phyloP scores from a whole-genome alignment of 768 basidiomycete genomes.

The Krasilnikovozyma curviuscula region DNA sequence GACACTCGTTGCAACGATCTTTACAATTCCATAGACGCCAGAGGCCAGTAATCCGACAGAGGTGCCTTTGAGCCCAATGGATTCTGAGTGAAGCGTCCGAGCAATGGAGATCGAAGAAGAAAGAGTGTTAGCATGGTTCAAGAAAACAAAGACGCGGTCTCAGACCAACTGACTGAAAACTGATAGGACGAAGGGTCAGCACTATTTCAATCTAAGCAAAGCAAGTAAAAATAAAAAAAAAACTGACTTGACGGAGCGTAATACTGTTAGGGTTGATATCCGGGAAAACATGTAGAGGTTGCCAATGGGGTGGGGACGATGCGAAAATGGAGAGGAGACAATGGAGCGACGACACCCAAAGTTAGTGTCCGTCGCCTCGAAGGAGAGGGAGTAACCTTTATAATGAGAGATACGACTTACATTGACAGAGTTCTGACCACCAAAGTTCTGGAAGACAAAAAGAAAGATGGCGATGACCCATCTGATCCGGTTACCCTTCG shows the following conservation, averaged over 20 bases:
- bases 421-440: constrained; percentile 46
- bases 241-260: too few species aligned
- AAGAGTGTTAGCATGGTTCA: too few species aligned
- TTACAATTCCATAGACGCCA: constrained; percentile 27
- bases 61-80: constrained; percentile 25
- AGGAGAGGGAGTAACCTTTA: not conserved
- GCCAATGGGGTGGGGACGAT: not conserved
- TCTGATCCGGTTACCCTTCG: constrained; percentile 60
- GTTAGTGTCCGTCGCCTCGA: too few species aligned
- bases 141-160: constrained; percentile 30
- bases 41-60: constrained; percentile 25
- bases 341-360: too few species aligned
- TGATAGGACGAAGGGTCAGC: too few species aligned
- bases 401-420: not conserved
- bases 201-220: too few species aligned
- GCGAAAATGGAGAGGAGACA: not conserved
- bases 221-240: too few species aligned
- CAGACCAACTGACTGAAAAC: too few species aligned
- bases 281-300: not conserved
- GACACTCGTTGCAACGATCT: constrained; percentile 26
- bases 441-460: constrained; percentile 65
- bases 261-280: too few species aligned
- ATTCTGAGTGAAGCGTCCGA: too few species aligned
- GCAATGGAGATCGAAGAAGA: constrained; percentile 27
- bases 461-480: constrained; percentile 57